Evolutionary conservation across 768 basidiomycete genomes (phyloP), one percentile per base, ranked within the genome.

Genomic region (Phanerochaete carnosa): DNA sequence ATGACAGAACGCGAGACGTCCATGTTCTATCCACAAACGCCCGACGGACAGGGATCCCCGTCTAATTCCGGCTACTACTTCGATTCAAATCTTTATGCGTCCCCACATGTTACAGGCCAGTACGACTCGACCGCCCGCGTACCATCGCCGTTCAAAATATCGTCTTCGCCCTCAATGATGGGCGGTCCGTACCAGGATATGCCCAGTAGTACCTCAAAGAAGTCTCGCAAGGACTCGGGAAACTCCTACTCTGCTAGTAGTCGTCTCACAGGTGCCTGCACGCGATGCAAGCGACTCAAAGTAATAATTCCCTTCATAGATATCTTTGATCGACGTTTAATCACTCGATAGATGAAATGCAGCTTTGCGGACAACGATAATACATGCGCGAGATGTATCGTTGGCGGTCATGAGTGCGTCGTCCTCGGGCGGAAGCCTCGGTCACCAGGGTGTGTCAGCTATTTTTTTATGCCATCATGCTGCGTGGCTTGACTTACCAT

Each of bases 401-500:
- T 68, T 4, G 70, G 71, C 19, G 65, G 66, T 9, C 72, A 72
- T 50, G 63, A 69, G 15, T 74, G 73, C 51, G 50, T 69, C 45
- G 72, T 74, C 8, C 69, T 69, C 37, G 73, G 73, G 0, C 64
- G 73, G 19, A 74, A 74, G 62, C 71, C 73, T 11, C 67, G 73
- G 56, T 70, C 73, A 3, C 73, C 73, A 3, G 73, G 73, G 73
- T 72, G 49, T 37, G 70, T 63, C 1, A 19, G 19, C 4, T 28
- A 35, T 25, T 45, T 51, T 30, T n/a, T 22, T 45, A n/a, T 58
- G 11, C 61, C 6, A 23, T 15, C 1, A 16, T 7, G 13, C 52
- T 28, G n/a, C n/a, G n/a, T n/a, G n/a, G n/a, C n/a, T 50, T 51
- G 39, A 25, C 46, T 23, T 7, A 43, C 19, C 25, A 52, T 22